A percentile compares a stretch with the other conserved stretches of the same genome.
phyloP scores from a whole-genome alignment of 768 basidiomycete species.

The Psilocybe azurescens region DNA sequence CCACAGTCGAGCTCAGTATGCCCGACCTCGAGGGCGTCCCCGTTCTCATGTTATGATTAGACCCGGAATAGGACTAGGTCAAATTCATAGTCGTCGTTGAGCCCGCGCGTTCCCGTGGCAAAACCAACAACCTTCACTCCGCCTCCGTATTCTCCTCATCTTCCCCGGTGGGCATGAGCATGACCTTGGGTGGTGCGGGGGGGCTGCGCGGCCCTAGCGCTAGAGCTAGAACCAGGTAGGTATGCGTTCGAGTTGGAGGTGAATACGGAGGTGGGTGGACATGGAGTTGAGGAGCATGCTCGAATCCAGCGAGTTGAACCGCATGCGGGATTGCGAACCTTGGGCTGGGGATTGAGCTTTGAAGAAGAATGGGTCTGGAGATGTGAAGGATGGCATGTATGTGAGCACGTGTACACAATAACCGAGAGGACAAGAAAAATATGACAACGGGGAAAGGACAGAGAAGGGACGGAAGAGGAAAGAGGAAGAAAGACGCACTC shows the following conservation, averaged over 20 bases:
- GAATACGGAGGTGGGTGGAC: background rate
- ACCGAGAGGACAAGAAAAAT: constrained; percentile 31
- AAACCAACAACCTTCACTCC: background rate
- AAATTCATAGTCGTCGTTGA: background rate
- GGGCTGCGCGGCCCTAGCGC: background rate
- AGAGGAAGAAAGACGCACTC: constrained; percentile 31
- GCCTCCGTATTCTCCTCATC: constrained; percentile 2
- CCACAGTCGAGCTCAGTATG: constrained; percentile 24
- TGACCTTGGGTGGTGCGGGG: background rate
- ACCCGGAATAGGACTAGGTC: background rate
- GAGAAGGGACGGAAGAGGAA: background rate
- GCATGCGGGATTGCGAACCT: constrained; percentile 38
- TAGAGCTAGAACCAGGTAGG: background rate
- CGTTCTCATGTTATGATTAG: background rate
- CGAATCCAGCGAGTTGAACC: constrained; percentile 70
- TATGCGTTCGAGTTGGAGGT: background rate
- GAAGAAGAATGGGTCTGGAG: constrained; percentile 42
- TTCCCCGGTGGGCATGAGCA: constrained; percentile 15
- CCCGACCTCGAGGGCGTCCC: constrained; percentile 37
- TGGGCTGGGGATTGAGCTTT: constrained; percentile 24
- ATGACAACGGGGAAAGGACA: background rate
- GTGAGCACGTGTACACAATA: background rate
- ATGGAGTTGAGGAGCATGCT: constrained; percentile 16
- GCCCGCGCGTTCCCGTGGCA: background rate
- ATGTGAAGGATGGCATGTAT: background rate